Conservation (phyloP, 2,329 filamentous ascomycete species). For the Fusarium secorum region DNA sequence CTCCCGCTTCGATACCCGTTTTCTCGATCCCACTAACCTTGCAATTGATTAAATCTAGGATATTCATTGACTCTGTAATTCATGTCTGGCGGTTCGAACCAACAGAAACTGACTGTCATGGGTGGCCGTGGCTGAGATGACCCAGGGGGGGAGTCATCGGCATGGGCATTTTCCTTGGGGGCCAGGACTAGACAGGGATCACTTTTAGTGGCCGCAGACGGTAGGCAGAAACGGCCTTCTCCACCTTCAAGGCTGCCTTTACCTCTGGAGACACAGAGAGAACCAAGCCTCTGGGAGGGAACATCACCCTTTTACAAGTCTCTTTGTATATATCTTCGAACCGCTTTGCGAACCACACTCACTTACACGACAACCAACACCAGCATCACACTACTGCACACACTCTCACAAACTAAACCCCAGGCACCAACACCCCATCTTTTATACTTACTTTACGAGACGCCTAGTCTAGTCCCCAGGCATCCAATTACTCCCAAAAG, state of each 20-base stretch:
- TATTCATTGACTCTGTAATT: background rate
- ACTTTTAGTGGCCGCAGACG: constrained; percentile 23
- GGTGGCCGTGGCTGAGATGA: constrained; percentile 29
- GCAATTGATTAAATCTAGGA: background rate
- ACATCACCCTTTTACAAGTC: constrained; percentile 15
- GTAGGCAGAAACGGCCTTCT: constrained; percentile 42
- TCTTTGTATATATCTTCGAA: constrained; percentile 35
- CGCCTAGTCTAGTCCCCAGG: constrained; percentile 24
- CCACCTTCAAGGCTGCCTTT: constrained; percentile 33
- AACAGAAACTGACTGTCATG: background rate
- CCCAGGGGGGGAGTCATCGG: constrained; percentile 39
- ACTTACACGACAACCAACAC: constrained; percentile 11
- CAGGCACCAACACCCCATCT: constrained; percentile 36
- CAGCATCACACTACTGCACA: background rate
- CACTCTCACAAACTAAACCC: constrained; percentile 6
- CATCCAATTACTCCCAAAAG: constrained; percentile 20
- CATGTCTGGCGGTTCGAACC: background rate
- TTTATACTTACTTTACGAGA: constrained; percentile 23
- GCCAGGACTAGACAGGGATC: constrained; percentile 20
- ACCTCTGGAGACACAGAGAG: background rate
- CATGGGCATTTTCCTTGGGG: constrained; percentile 10
- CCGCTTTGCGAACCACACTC: constrained; percentile 23
- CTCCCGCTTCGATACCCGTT: constrained; percentile 28
- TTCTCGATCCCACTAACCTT: constrained; percentile 2
- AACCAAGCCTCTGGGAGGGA: constrained; percentile 36